phyloP scores from a whole-genome alignment of 2,329 filamentous ascomycete genomes.

The Penicillium sp. region DNA sequence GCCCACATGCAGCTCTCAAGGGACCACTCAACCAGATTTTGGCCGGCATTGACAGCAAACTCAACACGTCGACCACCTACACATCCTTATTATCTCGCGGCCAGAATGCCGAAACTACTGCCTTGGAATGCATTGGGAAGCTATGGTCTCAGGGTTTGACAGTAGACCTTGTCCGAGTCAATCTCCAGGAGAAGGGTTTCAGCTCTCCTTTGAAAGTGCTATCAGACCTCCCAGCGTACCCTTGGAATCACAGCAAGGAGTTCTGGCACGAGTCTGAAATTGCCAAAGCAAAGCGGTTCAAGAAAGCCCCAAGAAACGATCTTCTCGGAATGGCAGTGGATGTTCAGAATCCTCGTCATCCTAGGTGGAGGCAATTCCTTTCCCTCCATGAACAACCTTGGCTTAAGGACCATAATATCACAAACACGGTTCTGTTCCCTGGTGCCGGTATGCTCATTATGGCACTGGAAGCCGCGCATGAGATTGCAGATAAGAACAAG shows the following conservation, averaged over 20 bases:
- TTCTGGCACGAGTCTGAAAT: constrained; percentile 23
- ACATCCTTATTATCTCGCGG: background rate
- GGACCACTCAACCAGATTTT: constrained; percentile 6
- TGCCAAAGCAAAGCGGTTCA: constrained; percentile 21
- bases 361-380: constrained; percentile 28
- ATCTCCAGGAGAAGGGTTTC: constrained; percentile 3
- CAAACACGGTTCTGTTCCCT: constrained; percentile 20
- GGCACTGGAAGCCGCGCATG: constrained; percentile 26
- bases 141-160: constrained; percentile 19
- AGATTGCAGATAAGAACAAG: constrained; percentile 14
- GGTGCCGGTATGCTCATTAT: constrained; percentile 26
- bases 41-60: background rate
- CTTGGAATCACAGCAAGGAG: constrained; percentile 24
- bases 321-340: constrained; percentile 27
- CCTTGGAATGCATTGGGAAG: constrained; percentile 19
- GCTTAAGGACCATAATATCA: constrained; percentile 25
- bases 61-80: background rate
- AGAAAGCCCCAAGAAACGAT: constrained; percentile 24
- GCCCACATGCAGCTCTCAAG: constrained; percentile 27
- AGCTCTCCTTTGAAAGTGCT: constrained; percentile 10
- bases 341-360: constrained; percentile 23
- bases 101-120: constrained; percentile 6
- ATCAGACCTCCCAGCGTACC: constrained; percentile 25
- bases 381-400: constrained; percentile 29
- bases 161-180: constrained; percentile 21